Conservation (phyloP, 208 protist genomes). For the Acanthamoeba triangularis region DNA sequence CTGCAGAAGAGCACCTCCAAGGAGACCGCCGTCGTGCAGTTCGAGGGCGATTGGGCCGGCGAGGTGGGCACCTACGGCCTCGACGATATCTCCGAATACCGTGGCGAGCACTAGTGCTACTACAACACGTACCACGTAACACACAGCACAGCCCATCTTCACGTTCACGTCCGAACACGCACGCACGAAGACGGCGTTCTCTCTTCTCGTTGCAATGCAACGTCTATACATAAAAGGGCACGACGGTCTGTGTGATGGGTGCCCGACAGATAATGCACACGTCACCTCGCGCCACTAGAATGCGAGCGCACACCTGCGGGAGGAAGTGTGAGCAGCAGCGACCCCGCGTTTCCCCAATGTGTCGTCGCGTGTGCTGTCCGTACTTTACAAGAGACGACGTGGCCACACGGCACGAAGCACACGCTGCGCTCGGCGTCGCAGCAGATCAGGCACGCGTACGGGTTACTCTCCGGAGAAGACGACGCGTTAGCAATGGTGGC, state of each 20-base stretch:
- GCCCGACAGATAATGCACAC: slow-evolving; percentile 14
- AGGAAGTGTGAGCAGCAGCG: no score
- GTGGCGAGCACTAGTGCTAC: neutral
- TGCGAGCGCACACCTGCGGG: slow-evolving; percentile 23
- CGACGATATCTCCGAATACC: slow-evolving; percentile 53
- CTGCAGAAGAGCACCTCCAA: slow-evolving; percentile 38
- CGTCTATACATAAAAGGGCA: slow-evolving; percentile 15
- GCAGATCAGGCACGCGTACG: slow-evolving; percentile 30
- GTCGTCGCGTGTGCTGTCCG: neutral
- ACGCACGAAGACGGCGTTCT: neutral
- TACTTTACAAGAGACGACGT: slow-evolving; percentile 16
- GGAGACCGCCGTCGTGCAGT: slow-evolving; percentile 48
- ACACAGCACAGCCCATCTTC: no score
- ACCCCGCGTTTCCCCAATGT: no score
- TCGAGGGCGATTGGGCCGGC: slow-evolving; percentile 33
- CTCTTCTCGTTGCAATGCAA: neutral
- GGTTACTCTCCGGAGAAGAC: neutral
- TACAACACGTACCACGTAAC: no score
- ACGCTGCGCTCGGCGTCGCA: slow-evolving; percentile 44
- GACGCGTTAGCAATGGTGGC: neutral
- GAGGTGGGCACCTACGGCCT: slow-evolving; percentile 23
- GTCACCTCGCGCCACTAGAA: slow-evolving; percentile 26
- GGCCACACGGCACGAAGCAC: slow-evolving; percentile 36
- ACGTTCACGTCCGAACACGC: no score
- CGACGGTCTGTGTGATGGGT: neutral